Evolutionary conservation across 441 rosid species (phyloP), one percentile per base, ranked within the genome.

Genomic region (Biscutella auriculata): DNA sequence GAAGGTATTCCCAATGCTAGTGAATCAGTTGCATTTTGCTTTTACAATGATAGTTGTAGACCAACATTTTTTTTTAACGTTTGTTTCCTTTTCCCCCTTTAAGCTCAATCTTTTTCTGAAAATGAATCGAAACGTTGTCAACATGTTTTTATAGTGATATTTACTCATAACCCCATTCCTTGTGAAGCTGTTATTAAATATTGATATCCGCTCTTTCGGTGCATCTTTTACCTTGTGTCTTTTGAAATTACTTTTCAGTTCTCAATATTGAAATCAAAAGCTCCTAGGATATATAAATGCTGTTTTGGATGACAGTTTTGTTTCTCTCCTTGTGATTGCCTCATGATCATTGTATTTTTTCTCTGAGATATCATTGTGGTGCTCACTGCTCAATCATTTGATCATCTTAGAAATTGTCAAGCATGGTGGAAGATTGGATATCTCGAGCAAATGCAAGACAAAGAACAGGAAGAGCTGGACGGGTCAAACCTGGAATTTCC

Each of bases 341-440:
- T 60, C 49, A 16, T 45, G 49, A 53, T 52, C 52, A 36, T 47
- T 19, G 19, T 45, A 4, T 35, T 59, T 33, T 32, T n/a, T 42
- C 40, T 50, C 11, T 52, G 21, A 51, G 40, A 30, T 43, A 54
- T 60, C 26, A 53, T 46, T 67, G 53, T 30, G 32, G 47, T 47
- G 45, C 23, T 53, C 11, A 53, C 23, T 19, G 23, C 23, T 19
- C 4, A 19, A 44, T 34, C 57, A 50, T 34, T 48, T 63, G 57
- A 59, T 62, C 50, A 28, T 52, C 66, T 12, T 58, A 92, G 98
- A 92, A 88, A 92, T 72, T 88, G 64, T 75, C 95, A 57, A 85
- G 95, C 75, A 92, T 92, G 93, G 91, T 88, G 59, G 96, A 92
- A 80, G 98, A 92, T 77, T 92, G 98, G 98, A 78, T 92, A 71